Percentiles rank a stretch among this genome's conserved stretches.
Conservation (phyloP, 2,329 filamentous ascomycete genomes). For the Ophiostoma ips region DNA sequence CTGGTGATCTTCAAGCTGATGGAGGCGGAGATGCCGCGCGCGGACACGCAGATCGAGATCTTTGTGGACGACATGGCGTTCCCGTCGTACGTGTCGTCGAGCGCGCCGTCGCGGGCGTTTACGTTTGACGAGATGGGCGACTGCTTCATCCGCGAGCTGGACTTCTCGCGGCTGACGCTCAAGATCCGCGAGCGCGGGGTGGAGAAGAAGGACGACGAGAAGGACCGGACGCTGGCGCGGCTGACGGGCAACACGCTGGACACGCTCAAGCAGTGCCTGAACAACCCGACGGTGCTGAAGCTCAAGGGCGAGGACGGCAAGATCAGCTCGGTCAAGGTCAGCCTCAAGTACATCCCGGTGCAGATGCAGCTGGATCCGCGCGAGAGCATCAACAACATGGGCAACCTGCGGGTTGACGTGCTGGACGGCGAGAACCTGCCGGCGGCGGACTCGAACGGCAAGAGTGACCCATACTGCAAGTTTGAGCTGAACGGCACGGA, state of each 20-base stretch:
- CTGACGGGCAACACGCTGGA: constrained; percentile 74
- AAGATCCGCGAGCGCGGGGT: constrained; percentile 66
- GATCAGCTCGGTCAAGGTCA: constrained; percentile 71
- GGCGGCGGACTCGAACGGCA: constrained; percentile 87
- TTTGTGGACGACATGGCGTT: constrained; percentile 92
- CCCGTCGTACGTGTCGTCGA: constrained; percentile 72
- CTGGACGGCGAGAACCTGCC: constrained; percentile 79
- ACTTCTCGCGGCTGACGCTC: constrained; percentile 85
- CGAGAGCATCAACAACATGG: constrained; percentile 99
- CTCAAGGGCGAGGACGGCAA: constrained; percentile 67
- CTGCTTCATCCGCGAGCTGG: constrained; percentile 91
- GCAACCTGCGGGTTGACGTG: constrained; percentile 83
- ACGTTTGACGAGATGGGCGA: constrained; percentile 89
- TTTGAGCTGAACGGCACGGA: constrained; percentile 83
- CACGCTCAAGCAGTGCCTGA: constrained; percentile 78
- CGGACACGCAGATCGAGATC: constrained; percentile 68
- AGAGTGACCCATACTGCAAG: constrained; percentile 92
- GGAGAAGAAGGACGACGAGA: constrained; percentile 52
- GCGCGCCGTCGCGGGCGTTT: constrained; percentile 51
- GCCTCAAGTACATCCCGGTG: constrained; percentile 86
- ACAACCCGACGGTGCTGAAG: constrained; percentile 74
- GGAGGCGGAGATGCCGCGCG: constrained; percentile 70
- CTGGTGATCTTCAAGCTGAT: constrained; percentile 89
- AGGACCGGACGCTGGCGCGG: constrained; percentile 61
- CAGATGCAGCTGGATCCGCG: constrained; percentile 87